Percentiles rank a stretch among this genome's conserved stretches.
These are phyloP conservation scores for Fusarium sp. DNA, from an alignment of 2,329 filamentous ascomycete species.

Conservation along the genomic window DNA sequence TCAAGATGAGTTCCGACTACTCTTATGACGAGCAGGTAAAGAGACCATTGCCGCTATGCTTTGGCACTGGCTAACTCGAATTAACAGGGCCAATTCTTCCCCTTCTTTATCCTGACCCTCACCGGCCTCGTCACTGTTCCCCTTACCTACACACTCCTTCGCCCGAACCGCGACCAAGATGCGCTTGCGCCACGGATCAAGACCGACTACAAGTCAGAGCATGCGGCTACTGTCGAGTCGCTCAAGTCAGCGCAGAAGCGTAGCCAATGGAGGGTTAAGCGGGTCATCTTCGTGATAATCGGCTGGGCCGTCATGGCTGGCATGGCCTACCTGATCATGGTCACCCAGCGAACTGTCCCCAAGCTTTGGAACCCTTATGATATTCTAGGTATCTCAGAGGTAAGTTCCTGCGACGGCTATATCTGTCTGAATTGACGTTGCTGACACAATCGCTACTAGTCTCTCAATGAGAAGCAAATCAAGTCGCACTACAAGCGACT, in stretches of 20 bases:
- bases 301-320: constrained; percentile 88
- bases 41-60: background rate
- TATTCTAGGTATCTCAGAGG: constrained; percentile 87
- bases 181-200: constrained; percentile 85
- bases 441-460: constrained; percentile 59
- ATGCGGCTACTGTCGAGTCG: constrained; percentile 84
- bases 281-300: constrained; percentile 77
- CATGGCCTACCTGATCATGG: constrained; percentile 91
- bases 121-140: constrained; percentile 88
- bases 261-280: constrained; percentile 89
- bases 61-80: constrained; percentile 7
- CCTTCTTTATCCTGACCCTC: constrained; percentile 96
- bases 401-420: constrained; percentile 54
- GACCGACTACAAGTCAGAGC: constrained; percentile 81
- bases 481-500: constrained; percentile 90
- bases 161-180: constrained; percentile 79
- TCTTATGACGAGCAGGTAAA: constrained; percentile 92
- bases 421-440: background rate
- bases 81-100: constrained; percentile 91
- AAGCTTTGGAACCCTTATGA: constrained; percentile 98
- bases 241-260: constrained; percentile 89
- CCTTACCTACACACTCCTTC: constrained; percentile 88
- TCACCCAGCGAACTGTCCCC: constrained; percentile 75
- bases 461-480: constrained; percentile 88
- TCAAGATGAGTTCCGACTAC: constrained; percentile 91